Percentiles rank a stretch among this genome's conserved stretches.
Conservation (phyloP, 164 flowering plant species). For the Vitis amurensis region DNA sequence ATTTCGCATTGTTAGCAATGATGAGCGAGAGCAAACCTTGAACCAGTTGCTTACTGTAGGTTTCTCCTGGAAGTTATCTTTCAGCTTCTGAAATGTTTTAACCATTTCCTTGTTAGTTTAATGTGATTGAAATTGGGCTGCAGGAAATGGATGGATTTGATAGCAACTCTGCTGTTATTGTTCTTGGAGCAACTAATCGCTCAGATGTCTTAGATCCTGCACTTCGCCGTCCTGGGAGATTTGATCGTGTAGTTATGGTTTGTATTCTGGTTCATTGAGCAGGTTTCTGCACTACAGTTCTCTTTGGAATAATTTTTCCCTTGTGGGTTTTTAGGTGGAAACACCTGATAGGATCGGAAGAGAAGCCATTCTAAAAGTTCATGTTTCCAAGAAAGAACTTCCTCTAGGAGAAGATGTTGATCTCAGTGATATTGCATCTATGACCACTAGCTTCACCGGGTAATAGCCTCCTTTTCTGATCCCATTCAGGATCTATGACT, state of each 20-base stretch:
- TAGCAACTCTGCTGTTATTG: slow-evolving; percentile 93
- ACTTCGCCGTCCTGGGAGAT: slow-evolving; percentile 97
- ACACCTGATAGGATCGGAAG: slow-evolving; percentile 92
- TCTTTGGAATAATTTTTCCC: not conserved
- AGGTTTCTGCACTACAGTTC: not conserved
- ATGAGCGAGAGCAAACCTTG: slow-evolving; percentile 94
- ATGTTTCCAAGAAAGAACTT: slow-evolving; percentile 88
- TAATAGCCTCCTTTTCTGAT: slow-evolving; percentile 20
- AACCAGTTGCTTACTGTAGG: slow-evolving; percentile 94
- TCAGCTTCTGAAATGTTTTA: slow-evolving; percentile 2
- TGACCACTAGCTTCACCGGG: slow-evolving; percentile 99
- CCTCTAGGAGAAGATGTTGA: slow-evolving; percentile 77
- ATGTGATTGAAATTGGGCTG: slow-evolving; percentile 18
- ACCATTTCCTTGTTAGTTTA: not conserved
- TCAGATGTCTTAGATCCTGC: slow-evolving; percentile 97
- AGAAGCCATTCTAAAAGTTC: slow-evolving; percentile 89
- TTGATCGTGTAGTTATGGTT: slow-evolving; percentile 95
- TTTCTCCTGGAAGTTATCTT: slow-evolving; percentile 1
- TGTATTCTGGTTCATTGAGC: slow-evolving; percentile 21
- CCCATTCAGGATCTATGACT: not conserved
- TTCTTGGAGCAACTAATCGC: slow-evolving; percentile 97
- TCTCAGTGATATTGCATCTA: slow-evolving; percentile 78
- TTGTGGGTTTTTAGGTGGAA: slow-evolving; percentile 65
- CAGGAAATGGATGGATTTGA: slow-evolving; percentile 99
- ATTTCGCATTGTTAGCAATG: slow-evolving; percentile 90